Percentiles rank a stretch among this genome's conserved stretches.
These are phyloP conservation scores for Syzygium syzygioides DNA, from an alignment of 441 rosid species.

Conservation along the genomic window DNA sequence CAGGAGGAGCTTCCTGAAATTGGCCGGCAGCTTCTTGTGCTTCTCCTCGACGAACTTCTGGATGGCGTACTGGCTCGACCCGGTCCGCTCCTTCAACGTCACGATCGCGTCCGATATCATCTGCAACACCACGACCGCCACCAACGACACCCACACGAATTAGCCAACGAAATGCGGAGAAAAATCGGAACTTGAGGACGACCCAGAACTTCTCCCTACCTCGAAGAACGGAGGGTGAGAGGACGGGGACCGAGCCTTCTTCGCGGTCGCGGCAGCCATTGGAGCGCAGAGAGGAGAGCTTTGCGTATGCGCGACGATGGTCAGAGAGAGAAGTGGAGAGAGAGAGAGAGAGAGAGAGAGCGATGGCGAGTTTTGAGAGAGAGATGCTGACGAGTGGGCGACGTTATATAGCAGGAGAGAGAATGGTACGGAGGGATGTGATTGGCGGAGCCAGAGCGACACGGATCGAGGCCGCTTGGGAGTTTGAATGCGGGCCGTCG, in stretches of 20 bases:
- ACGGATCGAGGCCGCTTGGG: not conserved
- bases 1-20: constrained; percentile 13
- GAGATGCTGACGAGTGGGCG: not conserved
- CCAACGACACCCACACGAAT: not conserved
- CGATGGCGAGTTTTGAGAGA: not conserved
- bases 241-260: constrained; percentile 1
- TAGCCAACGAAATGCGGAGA: not conserved
- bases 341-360: not conserved
- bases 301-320: not conserved
- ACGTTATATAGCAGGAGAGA: not conserved
- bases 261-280: constrained; percentile 5
- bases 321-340: not conserved
- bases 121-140: not conserved
- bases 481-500: not conserved
- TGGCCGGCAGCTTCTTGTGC: constrained; percentile 7
- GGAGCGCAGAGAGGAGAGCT: not conserved
- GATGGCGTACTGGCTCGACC: constrained; percentile 16
- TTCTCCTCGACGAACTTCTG: constrained; percentile 16
- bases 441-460: not conserved
- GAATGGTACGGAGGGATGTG: not conserved
- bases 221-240: constrained; percentile 10
- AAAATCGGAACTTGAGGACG: not conserved
- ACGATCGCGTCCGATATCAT: constrained; percentile 13
- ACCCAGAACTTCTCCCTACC: not conserved
- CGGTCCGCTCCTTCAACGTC: constrained; percentile 13